phyloP scores from a whole-genome alignment of 495 filamentous ascomycete species.

The Podospora appendiculata region DNA sequence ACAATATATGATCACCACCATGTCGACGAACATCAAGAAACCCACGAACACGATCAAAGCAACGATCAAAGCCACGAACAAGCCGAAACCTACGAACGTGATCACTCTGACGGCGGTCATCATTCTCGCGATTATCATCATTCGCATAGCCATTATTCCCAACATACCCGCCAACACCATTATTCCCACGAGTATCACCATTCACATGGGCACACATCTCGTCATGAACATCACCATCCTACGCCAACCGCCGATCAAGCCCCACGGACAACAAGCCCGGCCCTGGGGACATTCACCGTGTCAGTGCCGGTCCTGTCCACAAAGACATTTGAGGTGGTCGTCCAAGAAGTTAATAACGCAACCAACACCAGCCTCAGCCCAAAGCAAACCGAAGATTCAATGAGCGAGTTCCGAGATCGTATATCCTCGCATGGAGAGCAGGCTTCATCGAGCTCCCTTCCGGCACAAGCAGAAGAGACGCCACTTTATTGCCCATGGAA shows the following conservation, averaged over 20 bases:
- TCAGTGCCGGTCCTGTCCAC: not conserved
- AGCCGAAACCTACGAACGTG: not conserved
- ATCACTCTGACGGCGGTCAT: no score
- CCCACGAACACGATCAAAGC: not conserved
- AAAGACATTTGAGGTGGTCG: not conserved
- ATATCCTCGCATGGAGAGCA: not conserved
- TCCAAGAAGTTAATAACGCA: not conserved
- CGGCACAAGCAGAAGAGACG: not conserved
- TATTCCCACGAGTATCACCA: not conserved
- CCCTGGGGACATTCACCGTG: not conserved
- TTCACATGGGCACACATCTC: not conserved
- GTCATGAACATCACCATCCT: not conserved
- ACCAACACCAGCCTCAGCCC: not conserved
- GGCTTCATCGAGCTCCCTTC: not conserved
- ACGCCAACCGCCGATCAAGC: not conserved
- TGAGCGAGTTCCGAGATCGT: no score
- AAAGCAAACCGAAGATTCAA: not conserved
- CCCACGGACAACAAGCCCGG: not conserved
- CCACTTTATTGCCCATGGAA: conserved; percentile 1
- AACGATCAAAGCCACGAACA: not conserved
- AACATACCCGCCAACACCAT: not conserved
- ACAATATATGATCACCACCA: not conserved
- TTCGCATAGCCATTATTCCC: not conserved
- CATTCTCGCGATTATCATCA: no score
- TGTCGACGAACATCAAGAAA: not conserved